Conservation (phyloP, 768 basidiomycete genomes). For the Tylopilus subfusipes region DNA sequence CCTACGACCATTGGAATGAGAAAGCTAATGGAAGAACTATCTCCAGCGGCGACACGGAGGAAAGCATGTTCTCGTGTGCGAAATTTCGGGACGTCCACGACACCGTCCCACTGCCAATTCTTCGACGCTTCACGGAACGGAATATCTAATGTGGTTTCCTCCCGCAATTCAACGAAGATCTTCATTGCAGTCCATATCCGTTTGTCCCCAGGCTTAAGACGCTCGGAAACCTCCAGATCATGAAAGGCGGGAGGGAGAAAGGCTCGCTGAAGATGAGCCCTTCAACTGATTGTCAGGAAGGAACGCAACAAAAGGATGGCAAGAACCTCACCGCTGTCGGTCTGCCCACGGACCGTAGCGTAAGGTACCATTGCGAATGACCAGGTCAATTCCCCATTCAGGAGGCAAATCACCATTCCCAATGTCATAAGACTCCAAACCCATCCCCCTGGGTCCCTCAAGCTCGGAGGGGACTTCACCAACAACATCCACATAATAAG, state of each 20-base stretch:
- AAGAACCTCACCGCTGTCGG: slow-evolving; percentile 65
- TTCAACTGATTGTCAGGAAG: slow-evolving; percentile 25
- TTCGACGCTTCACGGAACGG: slow-evolving; percentile 93
- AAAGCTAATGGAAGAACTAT: slow-evolving; percentile 83
- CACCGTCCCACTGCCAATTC: slow-evolving; percentile 94
- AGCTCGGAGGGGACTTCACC: slow-evolving; percentile 60
- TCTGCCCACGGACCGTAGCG: slow-evolving; percentile 97
- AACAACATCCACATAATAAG: slow-evolving; percentile 83
- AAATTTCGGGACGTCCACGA: slow-evolving; percentile 44
- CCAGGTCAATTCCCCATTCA: slow-evolving; percentile 90
- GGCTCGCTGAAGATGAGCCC: slow-evolving; percentile 69
- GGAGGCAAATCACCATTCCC: slow-evolving; percentile 87
- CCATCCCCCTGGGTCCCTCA: slow-evolving; percentile 28
- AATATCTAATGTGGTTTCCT: slow-evolving; percentile 73
- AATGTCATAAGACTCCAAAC: slow-evolving; percentile 56
- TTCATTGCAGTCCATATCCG: slow-evolving; percentile 82
- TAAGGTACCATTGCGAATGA: slow-evolving; percentile 69
- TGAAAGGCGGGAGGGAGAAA: slow-evolving; percentile 85
- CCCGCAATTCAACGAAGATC: slow-evolving; percentile 76
- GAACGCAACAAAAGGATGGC: background rate
- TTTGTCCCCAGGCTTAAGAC: slow-evolving; percentile 70
- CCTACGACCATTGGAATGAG: slow-evolving; percentile 77
- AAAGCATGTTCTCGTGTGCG: slow-evolving; percentile 64
- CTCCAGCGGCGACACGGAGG: slow-evolving; percentile 70
- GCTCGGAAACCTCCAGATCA: slow-evolving; percentile 51